Evolutionary conservation across 2,329 filamentous ascomycete species (phyloP), one percentile per base, ranked within the genome.

Genomic region (Colletotrichum musicola): DNA sequence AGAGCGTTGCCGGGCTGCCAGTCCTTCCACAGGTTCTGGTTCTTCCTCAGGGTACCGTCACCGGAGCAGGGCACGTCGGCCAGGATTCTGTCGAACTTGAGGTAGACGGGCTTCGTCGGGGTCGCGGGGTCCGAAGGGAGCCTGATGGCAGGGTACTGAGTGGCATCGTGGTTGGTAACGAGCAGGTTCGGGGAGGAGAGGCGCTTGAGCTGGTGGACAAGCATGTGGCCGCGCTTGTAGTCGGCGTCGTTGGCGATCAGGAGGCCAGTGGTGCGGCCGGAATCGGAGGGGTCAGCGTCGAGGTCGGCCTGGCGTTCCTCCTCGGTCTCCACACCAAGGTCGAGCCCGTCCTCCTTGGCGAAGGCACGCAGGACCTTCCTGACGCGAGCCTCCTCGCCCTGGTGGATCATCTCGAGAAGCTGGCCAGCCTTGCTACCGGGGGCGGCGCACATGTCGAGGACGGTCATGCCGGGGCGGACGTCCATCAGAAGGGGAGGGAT

Each of bases 371-470:
- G 85, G 30, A 92, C 90, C 76, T 92, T 90, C 71, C 88, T 85
- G 68, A 97, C 92, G 59, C 94, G 88, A 9, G 93, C 92, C 82
- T 99, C 96, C 81, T 99, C 96, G 57, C 96, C 95, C 44, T 88
- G 87, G 77, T 98, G 96, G 53, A 99, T 88, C 89, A 97, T 93
- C 84, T 99, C 96, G 71, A 98, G 89, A 65, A 99, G 83, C 83
- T 99, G 96, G 4, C 94, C 93, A 13, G 96, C 95, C 85, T 99
- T 99, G 85, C 95, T 98, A 69, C 96, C 96, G 1, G 96, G 96
- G 1, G 96, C 96, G 68, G 96, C 96, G 81, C 96, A 99, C 84
- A 99, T 91, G 80, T 99, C 96, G 74, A 99, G 83, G 10, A 98
- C 95, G 1, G 92, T 92, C 91, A 98, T 97, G 61, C 95, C 93